phyloP scores from a whole-genome alignment of 768 basidiomycete genomes.

The Naganishia vaughanmartiniae region DNA sequence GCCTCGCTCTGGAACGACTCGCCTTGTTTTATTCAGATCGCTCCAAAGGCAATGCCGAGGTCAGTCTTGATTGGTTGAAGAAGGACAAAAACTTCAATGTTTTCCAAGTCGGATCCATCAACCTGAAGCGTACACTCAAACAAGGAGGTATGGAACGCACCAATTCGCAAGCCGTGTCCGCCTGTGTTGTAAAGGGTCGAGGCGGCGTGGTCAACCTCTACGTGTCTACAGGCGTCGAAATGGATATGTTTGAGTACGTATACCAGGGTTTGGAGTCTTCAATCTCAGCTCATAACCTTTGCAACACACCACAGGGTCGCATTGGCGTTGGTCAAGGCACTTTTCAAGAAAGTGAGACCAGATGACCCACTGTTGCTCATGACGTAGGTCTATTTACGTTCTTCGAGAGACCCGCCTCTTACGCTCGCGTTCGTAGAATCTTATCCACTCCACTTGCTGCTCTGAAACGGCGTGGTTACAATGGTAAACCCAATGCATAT shows the following conservation, averaged over 20 bases:
- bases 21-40: constrained; percentile 92
- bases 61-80: constrained; percentile 50
- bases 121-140: constrained; percentile 41
- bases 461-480: constrained; percentile 67
- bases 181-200: constrained; percentile 31
- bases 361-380: constrained; percentile 87
- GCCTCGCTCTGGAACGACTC: constrained; percentile 65
- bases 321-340: constrained; percentile 70
- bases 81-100: constrained; percentile 50
- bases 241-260: constrained; percentile 90
- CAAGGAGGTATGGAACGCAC: constrained; percentile 33
- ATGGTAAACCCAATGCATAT: constrained; percentile 10
- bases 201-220: constrained; percentile 59
- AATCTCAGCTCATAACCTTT: not conserved
- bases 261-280: not conserved
- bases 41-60: constrained; percentile 42
- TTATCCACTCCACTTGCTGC: constrained; percentile 83
- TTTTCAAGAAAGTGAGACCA: constrained; percentile 74
- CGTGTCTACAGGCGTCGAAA: constrained; percentile 68
- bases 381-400: constrained; percentile 56
- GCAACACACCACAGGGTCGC: constrained; percentile 63
- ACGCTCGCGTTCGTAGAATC: constrained; percentile 54
- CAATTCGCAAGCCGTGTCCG: constrained; percentile 31
- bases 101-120: constrained; percentile 40
- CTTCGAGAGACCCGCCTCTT: not conserved